Conservation (phyloP, 2,329 filamentous ascomycete genomes). For the Alternaria postmessia region DNA sequence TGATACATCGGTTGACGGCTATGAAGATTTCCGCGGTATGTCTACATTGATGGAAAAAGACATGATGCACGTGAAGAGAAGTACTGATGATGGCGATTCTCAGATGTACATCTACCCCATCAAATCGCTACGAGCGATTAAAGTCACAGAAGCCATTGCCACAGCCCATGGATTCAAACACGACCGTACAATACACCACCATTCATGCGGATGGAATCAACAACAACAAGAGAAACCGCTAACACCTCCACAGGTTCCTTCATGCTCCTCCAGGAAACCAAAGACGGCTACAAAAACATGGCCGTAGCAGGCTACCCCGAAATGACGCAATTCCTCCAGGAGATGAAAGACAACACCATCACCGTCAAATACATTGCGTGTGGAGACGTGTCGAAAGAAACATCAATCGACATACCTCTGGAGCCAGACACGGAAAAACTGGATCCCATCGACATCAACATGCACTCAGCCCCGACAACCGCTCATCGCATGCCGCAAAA, state of each 20-base stretch:
- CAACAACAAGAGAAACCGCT: background rate
- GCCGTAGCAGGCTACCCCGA: slow-evolving; percentile 51
- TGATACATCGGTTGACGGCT: slow-evolving; percentile 30
- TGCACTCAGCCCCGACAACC: slow-evolving; percentile 54
- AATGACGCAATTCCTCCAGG: slow-evolving; percentile 54
- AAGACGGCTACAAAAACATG: slow-evolving; percentile 53
- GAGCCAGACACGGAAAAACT: slow-evolving; percentile 49
- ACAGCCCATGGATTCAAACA: slow-evolving; percentile 57
- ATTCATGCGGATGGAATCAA: background rate
- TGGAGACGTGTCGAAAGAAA: slow-evolving; percentile 32
- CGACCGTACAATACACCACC: slow-evolving; percentile 46
- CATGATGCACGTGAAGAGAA: background rate
- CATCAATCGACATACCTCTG: slow-evolving; percentile 51
- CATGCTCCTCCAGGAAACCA: slow-evolving; percentile 53
- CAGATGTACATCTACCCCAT: slow-evolving; percentile 59
- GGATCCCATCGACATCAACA: slow-evolving; percentile 49
- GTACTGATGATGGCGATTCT: background rate
- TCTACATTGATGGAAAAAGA: background rate
- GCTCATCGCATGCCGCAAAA: slow-evolving; percentile 54
- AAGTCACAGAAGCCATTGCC: slow-evolving; percentile 49
- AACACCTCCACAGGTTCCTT: slow-evolving; percentile 31
- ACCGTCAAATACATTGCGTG: slow-evolving; percentile 53
- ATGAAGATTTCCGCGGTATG: slow-evolving; percentile 48
- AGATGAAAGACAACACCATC: slow-evolving; percentile 47
- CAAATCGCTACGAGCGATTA: slow-evolving; percentile 55